These are phyloP conservation scores for Syzygium jambos DNA, from an alignment of 345 rosid species.

Conservation along the genomic window DNA sequence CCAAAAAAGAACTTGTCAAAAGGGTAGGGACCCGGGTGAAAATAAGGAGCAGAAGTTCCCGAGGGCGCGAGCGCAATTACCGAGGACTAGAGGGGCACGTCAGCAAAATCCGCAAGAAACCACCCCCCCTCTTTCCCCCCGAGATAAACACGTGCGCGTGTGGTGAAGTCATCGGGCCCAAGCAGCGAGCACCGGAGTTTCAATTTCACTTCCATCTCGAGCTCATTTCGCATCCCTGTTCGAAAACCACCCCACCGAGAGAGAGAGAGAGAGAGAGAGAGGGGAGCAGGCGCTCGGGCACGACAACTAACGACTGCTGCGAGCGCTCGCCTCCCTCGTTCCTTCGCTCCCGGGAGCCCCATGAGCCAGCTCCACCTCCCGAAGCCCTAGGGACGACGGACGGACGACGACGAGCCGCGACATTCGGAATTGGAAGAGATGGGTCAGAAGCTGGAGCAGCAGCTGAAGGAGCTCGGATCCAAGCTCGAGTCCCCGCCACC, in stretches of 20 bases:
- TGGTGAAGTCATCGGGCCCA: no score
- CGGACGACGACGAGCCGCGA: background rate
- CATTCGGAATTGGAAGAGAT: conserved; percentile 10
- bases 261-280: background rate
- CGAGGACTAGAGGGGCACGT: background rate
- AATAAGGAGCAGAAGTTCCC: background rate
- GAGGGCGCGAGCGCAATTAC: no score
- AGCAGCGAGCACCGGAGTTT: background rate
- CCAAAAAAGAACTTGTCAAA: background rate
- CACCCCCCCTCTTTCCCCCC: no score
- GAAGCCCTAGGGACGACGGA: background rate
- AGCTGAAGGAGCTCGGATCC: conserved; percentile 81
- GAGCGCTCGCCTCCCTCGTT: background rate
- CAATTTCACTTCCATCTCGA: background rate
- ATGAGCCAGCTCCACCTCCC: background rate
- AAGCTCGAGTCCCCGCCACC: conserved; percentile 70
- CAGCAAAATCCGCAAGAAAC: background rate
- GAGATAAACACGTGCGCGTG: background rate
- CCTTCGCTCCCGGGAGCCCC: background rate
- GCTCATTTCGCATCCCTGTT: background rate
- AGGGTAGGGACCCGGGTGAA: background rate
- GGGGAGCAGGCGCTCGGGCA: background rate
- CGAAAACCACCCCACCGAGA: background rate
- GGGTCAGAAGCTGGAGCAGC: conserved; percentile 57
- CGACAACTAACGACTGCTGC: background rate